Base-by-base conservation (phyloP, 2,329 filamentous ascomycete species). In the Colletotrichum salicis region DNA sequence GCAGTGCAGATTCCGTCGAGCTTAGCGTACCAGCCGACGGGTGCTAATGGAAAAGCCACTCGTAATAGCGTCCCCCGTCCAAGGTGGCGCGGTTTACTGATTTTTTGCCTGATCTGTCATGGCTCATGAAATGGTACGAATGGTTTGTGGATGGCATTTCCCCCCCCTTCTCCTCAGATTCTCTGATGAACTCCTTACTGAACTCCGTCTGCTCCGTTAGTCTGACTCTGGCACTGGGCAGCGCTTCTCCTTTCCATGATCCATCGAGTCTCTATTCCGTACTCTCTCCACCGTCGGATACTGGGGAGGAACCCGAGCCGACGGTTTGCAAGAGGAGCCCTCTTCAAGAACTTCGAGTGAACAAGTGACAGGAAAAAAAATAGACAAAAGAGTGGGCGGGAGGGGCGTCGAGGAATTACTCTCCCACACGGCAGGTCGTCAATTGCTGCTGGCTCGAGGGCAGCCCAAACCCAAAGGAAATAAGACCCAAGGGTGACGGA, bases 21-120 rank as follows among this genome's bases (percentile, higher is more conserved):
- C n/a, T 15, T 62, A 62, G 68, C 45, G 68, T 57, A 41, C 56
- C 57, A 33, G 37, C 64, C 64, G 68, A 67, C 51, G 63, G 68
- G 64, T 71, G 58, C 64, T 68, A 71, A 27, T 27, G 67, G 24
- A 19, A 67, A 57, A 63, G 68, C 68, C 58, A 68, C 57, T 63
- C 64, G 68, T 68, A 71, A 59, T 71, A 68, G 68, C 58, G 64
- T 68, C 58, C 57, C 64, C 55, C 1, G 60, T 52, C 24, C 27
- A 33, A 56, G 37, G 67, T 70, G 67, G 67, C 67, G 63, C 63
- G 67, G 63, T 37, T 37, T 24, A 52, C 27, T 56, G 54, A 10
- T 11, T 67, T 55, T 54, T 64, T 57, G 35, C 59, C 62, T 69
- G 35, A 13, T n/a, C 33, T 64, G 33, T 13, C 27, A n/a, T 52